Evolutionary conservation across 768 basidiomycete species (phyloP), one percentile per base, ranked within the genome.

Genomic region (Lactarius evosmus): DNA sequence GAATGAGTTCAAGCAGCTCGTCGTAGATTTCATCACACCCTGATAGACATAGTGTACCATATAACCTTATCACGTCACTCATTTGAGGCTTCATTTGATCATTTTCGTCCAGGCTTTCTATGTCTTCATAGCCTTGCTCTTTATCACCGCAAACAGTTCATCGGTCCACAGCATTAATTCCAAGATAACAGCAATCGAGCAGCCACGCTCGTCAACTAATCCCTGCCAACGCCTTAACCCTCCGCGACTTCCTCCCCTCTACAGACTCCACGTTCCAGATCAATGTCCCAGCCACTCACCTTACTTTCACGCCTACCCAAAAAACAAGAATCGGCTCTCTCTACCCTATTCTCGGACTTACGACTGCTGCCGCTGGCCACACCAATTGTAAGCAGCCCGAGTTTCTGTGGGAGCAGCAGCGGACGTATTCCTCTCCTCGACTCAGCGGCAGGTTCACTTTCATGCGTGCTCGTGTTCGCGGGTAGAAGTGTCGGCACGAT

Each of bases 1-100:
- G 5, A 79, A 81, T 38, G 85, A 86, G 64, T 87, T 86, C 74
- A 79, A 75, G 71, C 69, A 70, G 14, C 57, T 76, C 46, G 71
- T 77, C 12, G 69, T 69, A 17, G 70, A 73, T 65, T 75, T 75
- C 66, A 65, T 75, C 58, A 60, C 60, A 27, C 67, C 70, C 25
- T 67, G 63, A 53, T 69, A 74, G 70, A 71, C 63, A 32, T 11
- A 30, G 11, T 46, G 44, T 54, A 33, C 30, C 16, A 53, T 44
- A 8, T 29, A 22, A 4, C 36, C 19, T 57, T 38, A 6, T 50
- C 17, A 16, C n/a, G 19, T 12, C n/a, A n/a, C n/a, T 32, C 63
- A 49, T 46, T 32, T 46, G 53, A 7, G 52, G n/a, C 29, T 30
- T 25, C 46, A 27, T 6, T 29, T 44, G 12, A 27, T 17, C 40